phyloP scores from a whole-genome alignment of 2,329 filamentous ascomycete genomes.

The Ceratocystis cacaofunesta region DNA sequence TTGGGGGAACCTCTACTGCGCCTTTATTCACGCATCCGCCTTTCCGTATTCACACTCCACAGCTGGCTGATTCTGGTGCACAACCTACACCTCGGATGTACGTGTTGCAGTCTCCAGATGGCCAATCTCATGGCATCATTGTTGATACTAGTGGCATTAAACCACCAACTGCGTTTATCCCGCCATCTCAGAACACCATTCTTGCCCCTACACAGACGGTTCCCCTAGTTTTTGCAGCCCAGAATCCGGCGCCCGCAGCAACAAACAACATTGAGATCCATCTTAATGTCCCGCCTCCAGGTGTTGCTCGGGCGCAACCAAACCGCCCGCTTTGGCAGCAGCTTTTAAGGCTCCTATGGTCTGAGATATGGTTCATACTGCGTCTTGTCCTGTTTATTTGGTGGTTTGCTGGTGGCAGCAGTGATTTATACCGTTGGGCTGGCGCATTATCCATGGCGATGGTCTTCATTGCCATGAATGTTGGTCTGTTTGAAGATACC shows the following conservation, averaged over 20 bases:
- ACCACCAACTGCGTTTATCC: not conserved
- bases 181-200: not conserved
- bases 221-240: not conserved
- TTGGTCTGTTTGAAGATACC: constrained; percentile 37
- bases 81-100: constrained; percentile 6
- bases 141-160: constrained; percentile 9
- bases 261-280: constrained; percentile 3
- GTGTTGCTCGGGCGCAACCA: not conserved
- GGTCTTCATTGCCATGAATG: constrained; percentile 43
- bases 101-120: constrained; percentile 11
- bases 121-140: constrained; percentile 10
- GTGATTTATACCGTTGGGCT: constrained; percentile 45
- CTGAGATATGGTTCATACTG: constrained; percentile 47
- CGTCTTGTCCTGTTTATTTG: constrained; percentile 46
- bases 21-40: constrained; percentile 7
- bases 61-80: not conserved
- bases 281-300: not conserved
- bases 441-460: constrained; percentile 39
- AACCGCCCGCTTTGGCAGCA: constrained; percentile 19
- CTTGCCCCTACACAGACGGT: constrained; percentile 4
- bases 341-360: constrained; percentile 35
- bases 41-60: constrained; percentile 11
- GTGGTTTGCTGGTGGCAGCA: constrained; percentile 46
- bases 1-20: not conserved
- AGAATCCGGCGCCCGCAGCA: not conserved